Conservation (phyloP, 306 rosid species). For the Astragalus membranaceus region DNA sequence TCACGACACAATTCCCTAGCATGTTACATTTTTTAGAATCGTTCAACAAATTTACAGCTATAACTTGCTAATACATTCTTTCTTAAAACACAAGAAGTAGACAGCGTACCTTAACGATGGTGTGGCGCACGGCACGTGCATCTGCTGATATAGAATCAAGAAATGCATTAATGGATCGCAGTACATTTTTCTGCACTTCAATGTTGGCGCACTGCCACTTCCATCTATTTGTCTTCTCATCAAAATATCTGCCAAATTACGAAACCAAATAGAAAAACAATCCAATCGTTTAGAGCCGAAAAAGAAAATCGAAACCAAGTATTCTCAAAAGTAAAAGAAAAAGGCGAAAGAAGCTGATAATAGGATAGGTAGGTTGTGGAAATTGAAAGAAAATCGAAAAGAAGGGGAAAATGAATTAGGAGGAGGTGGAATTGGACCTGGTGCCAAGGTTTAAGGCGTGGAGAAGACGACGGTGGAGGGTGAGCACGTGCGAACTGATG, state of each 20-base stretch:
- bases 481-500: conserved; percentile 36
- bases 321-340: too few species aligned
- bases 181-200: conserved; percentile 65
- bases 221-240: conserved; percentile 47
- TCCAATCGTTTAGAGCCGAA: background rate
- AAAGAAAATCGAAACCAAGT: too few species aligned
- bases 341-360: too few species aligned
- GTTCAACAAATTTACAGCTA: background rate
- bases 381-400: background rate
- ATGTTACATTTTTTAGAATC: too few species aligned
- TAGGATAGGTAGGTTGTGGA: background rate
- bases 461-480: conserved; percentile 69
- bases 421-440: conserved; percentile 32
- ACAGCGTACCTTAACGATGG: conserved; percentile 48
- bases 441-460: conserved; percentile 69
- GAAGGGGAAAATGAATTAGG: background rate
- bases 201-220: conserved; percentile 75
- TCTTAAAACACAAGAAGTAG: background rate
- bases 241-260: conserved; percentile 32
- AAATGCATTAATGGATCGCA: conserved; percentile 52
- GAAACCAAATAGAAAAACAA: background rate
- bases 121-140: conserved; percentile 31
- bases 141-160: conserved; percentile 58
- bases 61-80: background rate
- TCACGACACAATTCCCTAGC: too few species aligned